These are phyloP conservation scores for Thraustochytrium sp. DNA, from an alignment of 352 stramenopile genomes.

Conservation along the genomic window DNA sequence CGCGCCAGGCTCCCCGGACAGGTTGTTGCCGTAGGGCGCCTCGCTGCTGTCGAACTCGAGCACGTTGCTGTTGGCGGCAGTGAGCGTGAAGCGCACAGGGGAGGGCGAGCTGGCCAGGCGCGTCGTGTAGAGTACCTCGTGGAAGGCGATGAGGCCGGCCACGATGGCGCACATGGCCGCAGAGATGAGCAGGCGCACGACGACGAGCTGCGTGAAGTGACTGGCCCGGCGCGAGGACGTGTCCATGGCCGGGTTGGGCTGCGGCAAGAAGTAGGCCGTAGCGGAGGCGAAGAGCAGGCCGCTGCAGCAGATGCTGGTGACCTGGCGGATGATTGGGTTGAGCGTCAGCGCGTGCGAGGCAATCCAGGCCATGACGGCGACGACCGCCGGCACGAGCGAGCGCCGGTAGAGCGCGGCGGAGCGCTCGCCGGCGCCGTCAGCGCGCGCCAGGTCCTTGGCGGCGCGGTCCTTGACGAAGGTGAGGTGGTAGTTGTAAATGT, in stretches of 20 bases:
- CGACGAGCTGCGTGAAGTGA: not conserved
- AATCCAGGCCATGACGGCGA: not conserved
- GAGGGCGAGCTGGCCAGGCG: not conserved
- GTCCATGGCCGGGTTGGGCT: not conserved
- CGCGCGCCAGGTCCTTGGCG: not conserved
- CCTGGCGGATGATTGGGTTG: slow-evolving; percentile 1
- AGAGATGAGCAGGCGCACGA: not conserved
- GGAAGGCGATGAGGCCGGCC: slow-evolving; percentile 12
- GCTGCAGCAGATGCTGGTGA: not conserved
- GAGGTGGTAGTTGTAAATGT: slow-evolving; percentile 45
- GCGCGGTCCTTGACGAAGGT: not conserved
- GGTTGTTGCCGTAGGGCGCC: not conserved
- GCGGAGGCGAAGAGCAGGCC: not conserved
- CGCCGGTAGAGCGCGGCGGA: not conserved
- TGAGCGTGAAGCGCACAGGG: not conserved
- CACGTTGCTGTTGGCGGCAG: not conserved
- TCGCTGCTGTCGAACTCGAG: not conserved
- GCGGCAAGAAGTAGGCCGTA: not conserved
- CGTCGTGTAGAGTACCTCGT: slow-evolving; percentile 39
- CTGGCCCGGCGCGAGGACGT: not conserved
- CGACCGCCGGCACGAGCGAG: not conserved
- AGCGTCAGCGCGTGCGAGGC: slow-evolving; percentile 1
- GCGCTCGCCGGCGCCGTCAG: not conserved
- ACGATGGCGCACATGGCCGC: slow-evolving; percentile 6
- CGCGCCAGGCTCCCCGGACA: not conserved